A percentile compares a stretch with the other conserved stretches of the same genome.
phyloP scores from a whole-genome alignment of 2,329 filamentous ascomycete genomes.

The Plectosphaerella sp. region DNA sequence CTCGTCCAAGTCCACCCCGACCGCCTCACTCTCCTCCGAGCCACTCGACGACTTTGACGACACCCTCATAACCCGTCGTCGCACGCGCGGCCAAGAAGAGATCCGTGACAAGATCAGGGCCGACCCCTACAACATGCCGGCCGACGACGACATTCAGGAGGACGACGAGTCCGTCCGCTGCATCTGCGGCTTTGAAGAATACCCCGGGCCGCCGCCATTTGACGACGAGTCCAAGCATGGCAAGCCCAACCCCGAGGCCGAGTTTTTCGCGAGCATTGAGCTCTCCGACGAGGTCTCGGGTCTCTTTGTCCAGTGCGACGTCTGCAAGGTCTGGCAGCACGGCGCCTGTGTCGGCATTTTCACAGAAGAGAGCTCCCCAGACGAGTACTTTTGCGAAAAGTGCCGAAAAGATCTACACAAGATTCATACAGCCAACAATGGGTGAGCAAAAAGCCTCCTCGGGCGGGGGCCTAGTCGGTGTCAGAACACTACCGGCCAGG shows the following conservation, averaged over 20 bases:
- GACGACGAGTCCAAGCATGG: constrained; percentile 48
- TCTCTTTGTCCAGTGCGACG: constrained; percentile 96
- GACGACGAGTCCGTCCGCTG: constrained; percentile 95
- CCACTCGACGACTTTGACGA: constrained; percentile 65
- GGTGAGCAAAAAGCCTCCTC: constrained; percentile 54
- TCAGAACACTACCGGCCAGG: background rate
- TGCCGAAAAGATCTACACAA: constrained; percentile 90
- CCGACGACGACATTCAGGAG: constrained; percentile 70
- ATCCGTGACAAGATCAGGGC: constrained; percentile 43
- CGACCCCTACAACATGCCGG: constrained; percentile 46
- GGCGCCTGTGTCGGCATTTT: constrained; percentile 96
- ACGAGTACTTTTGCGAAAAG: constrained; percentile 97
- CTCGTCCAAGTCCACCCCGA: constrained; percentile 73
- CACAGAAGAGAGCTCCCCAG: constrained; percentile 86
- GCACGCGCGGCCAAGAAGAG: constrained; percentile 69
- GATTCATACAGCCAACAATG: constrained; percentile 73
- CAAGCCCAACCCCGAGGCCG: constrained; percentile 53
- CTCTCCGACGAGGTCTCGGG: constrained; percentile 84
- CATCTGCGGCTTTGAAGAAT: constrained; percentile 91
- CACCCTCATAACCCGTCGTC: constrained; percentile 67
- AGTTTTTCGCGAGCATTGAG: constrained; percentile 55
- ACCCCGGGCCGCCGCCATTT: constrained; percentile 74
- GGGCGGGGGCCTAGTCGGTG: background rate
- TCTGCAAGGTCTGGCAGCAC: constrained; percentile 98
- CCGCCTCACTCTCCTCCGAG: constrained; percentile 67